A percentile compares a stretch with the other conserved stretches of the same genome.
phyloP scores from a whole-genome alignment of 495 filamentous ascomycete genomes.

The Podospora anserina region DNA sequence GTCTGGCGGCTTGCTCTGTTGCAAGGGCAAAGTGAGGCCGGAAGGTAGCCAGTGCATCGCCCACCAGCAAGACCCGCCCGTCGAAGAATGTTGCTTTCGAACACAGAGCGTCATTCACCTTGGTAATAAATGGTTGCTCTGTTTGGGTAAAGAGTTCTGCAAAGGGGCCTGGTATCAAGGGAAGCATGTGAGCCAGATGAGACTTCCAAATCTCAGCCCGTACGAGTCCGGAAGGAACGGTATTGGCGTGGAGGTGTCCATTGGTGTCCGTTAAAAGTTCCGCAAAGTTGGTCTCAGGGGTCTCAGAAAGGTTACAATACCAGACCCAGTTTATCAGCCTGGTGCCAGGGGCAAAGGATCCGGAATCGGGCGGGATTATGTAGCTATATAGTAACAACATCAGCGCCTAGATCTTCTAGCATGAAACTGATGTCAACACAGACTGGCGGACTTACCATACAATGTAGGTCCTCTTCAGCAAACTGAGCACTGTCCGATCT shows the following conservation, averaged over 20 bases:
- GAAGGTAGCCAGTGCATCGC: constrained; percentile 50
- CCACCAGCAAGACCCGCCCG: constrained; percentile 46
- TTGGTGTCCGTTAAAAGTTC: constrained; percentile 47
- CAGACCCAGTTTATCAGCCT: constrained; percentile 52
- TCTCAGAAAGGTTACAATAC: constrained; percentile 46
- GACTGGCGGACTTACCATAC: constrained; percentile 19
- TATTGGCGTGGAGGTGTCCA: constrained; percentile 39
- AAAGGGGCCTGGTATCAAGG: constrained; percentile 40
- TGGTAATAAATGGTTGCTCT: constrained; percentile 47
- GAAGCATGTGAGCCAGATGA: constrained; percentile 24
- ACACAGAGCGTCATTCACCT: constrained; percentile 45
- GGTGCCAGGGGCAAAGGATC: constrained; percentile 35
- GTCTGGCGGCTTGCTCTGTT: constrained; percentile 46
- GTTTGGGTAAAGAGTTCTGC: constrained; percentile 42
- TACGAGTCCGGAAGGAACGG: constrained; percentile 45
- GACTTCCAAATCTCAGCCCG: constrained; percentile 38
- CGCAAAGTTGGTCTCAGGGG: constrained; percentile 31
- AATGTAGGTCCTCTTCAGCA: constrained; percentile 17
- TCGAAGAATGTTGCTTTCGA: constrained; percentile 34
- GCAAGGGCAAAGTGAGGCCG: constrained; percentile 47
- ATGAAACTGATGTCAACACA: background rate
- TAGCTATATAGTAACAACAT: constrained; percentile 31
- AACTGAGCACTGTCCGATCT: constrained; percentile 12
- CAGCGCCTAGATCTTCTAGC: background rate
- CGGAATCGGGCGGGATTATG: constrained; percentile 46